These are phyloP conservation scores for Aspergillus neoniger DNA, from an alignment of 2,329 filamentous ascomycete species.

Conservation along the genomic window DNA sequence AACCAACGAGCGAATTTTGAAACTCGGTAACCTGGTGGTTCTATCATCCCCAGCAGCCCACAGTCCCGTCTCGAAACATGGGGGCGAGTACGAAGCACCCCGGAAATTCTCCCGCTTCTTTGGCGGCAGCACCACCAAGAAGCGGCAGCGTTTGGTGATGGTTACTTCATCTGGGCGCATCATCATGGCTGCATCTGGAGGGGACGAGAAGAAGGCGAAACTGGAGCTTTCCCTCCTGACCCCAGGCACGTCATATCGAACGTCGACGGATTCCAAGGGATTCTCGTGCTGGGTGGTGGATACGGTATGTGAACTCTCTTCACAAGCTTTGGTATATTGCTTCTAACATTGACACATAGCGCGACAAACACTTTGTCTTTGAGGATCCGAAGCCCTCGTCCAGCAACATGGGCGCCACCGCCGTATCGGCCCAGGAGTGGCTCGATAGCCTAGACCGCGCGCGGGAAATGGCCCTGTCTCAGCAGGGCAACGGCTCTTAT, in stretches of 20 bases:
- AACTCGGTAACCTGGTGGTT: slow-evolving; percentile 87
- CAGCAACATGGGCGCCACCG: slow-evolving; percentile 63
- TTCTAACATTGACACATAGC: slow-evolving; percentile 55
- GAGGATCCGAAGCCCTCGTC: slow-evolving; percentile 82
- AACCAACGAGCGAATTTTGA: slow-evolving; percentile 90
- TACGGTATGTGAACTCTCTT: slow-evolving; percentile 67
- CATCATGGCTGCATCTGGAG: slow-evolving; percentile 84
- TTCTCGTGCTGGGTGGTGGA: slow-evolving; percentile 87
- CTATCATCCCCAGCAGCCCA: slow-evolving; percentile 75
- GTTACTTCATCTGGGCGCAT: slow-evolving; percentile 89
- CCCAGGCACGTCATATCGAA: slow-evolving; percentile 75
- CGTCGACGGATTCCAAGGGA: slow-evolving; percentile 81
- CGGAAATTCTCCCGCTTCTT: slow-evolving; percentile 95
- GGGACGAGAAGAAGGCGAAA: slow-evolving; percentile 94
- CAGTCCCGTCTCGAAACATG: slow-evolving; percentile 70
- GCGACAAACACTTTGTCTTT: slow-evolving; percentile 87
- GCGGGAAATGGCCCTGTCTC: slow-evolving; percentile 77
- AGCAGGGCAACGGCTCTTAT: slow-evolving; percentile 68
- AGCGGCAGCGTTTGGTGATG: slow-evolving; percentile 89
- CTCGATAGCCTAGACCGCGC: slow-evolving; percentile 84
- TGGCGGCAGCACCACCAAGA: slow-evolving; percentile 86
- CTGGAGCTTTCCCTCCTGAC: slow-evolving; percentile 82
- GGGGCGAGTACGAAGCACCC: slow-evolving; percentile 65
- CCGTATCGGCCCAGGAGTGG: slow-evolving; percentile 83
- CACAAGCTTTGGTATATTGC: slow-evolving; percentile 20